Base-by-base conservation (phyloP, 2,329 filamentous ascomycete species). In the Trichophyton verrucosum region DNA sequence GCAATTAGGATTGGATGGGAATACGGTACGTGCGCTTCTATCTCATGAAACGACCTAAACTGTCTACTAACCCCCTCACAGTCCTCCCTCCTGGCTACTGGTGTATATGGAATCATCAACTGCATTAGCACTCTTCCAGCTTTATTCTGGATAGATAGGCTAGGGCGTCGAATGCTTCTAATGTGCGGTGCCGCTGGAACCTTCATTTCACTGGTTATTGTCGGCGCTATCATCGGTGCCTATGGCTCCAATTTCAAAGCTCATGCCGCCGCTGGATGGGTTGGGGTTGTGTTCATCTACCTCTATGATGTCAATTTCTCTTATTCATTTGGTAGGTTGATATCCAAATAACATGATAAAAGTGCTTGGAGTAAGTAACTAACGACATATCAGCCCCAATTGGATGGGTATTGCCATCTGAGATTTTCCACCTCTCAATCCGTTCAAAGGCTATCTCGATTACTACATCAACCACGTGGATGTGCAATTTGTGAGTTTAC, bases 1-100 rank as follows among this genome's bases (percentile, higher is more conserved):
- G 0, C 73, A 76, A 55, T 66, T 80, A 0, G 78, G 78, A 0
- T 69, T 79, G 0, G 64, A 68, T 42, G 69, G 71, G 2, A 72
- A 73, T 59, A 72, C 71, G 1, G 66, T 68, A 63, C 24, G 59
- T 30, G 15, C 40, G 2, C 30, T 7, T 15, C 24, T 44, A 8
- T 11, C 44, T 9, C 7, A 20, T 15, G 24, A 42, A 15, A 44
- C 53, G 15, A 7, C 17, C 3, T 30, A 30, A 11, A 40, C 33
- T 22, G 5, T 8, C 17, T 49, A 27, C 58, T 38, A 36, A 38
- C 7, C 7, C 3, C 36, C 15, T 24, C 17, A 15, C 20, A 68
- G 66, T 68, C 67, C 27, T 72, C 71, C 7, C 70, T 73, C 61
- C 68, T 74, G 22, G 69, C 70, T 46, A 71, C 72, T 0, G 72